Conservation (phyloP, 23 red algal genomes). For the Gracilaria domingensis region DNA sequence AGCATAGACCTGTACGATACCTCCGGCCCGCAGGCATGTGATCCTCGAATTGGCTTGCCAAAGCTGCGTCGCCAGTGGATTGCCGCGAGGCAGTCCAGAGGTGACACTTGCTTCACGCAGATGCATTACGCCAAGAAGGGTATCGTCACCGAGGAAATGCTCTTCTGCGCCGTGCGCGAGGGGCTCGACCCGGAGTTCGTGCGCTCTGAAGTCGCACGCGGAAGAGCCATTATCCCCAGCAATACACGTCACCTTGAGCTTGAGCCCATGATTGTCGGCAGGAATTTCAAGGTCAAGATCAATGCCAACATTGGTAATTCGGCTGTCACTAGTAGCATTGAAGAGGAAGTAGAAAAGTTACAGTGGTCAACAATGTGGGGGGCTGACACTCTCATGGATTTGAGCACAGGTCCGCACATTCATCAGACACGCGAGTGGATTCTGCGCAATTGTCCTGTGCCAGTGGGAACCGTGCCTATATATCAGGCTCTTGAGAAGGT, state of each 20-base stretch:
- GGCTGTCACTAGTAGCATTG: conserved; percentile 89
- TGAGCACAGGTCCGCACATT: conserved; percentile 93
- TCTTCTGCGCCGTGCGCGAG: conserved; percentile 94
- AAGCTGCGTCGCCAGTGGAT: conserved; percentile 92
- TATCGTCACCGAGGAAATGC: conserved; percentile 97
- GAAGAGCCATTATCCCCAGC: conserved; percentile 96
- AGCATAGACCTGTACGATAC: conserved; percentile 96
- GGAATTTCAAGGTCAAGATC: conserved; percentile 98
- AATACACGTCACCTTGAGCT: conserved; percentile 91
- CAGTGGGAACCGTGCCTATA: conserved; percentile 98
- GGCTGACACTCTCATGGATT: conserved; percentile 99
- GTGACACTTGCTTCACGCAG: conserved; percentile 91
- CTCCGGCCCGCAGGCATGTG: conserved; percentile 89
- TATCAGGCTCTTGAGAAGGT: conserved; percentile 99
- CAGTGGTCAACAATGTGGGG: conserved; percentile 99
- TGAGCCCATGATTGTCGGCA: conserved; percentile 98
- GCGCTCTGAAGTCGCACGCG: conserved; percentile 88
- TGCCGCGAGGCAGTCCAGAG: conserved; percentile 78
- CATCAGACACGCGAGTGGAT: conserved; percentile 98
- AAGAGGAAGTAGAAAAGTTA: conserved; percentile 99
- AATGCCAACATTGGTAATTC: conserved; percentile 99
- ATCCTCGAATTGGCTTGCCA: conserved; percentile 87
- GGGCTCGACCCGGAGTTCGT: conserved; percentile 97
- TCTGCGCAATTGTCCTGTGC: conserved; percentile 92
- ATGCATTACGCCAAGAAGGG: conserved; percentile 97